Percentiles rank a stretch among this genome's conserved stretches.
These are phyloP conservation scores for Pachysandra terminalis DNA, from an alignment of 164 flowering plant genomes.

Conservation along the genomic window DNA sequence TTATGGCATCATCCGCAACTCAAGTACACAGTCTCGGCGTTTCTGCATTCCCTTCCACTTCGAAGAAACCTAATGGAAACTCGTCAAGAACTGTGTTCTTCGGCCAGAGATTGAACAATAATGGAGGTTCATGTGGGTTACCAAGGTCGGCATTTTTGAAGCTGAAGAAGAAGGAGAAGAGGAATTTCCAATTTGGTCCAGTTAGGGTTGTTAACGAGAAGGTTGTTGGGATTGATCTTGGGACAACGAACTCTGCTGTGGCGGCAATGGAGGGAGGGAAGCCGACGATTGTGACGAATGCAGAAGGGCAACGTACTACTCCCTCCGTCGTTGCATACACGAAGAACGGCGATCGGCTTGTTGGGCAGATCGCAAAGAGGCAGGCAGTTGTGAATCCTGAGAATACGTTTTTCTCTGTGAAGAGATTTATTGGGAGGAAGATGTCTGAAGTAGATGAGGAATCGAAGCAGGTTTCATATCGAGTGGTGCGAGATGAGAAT, in stretches of 20 bases:
- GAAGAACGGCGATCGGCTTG: conserved; percentile 76
- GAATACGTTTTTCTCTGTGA: conserved; percentile 82
- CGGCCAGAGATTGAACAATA: conserved; percentile 23
- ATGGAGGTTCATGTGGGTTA: conserved; percentile 4
- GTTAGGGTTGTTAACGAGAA: conserved; percentile 49
- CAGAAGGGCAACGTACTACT: conserved; percentile 79
- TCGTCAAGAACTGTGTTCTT: conserved; percentile 29
- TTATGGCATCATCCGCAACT: conserved; percentile 45
- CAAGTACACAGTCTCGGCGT: conserved; percentile 42
- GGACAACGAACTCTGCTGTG: conserved; percentile 69
- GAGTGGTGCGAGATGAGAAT: conserved; percentile 26
- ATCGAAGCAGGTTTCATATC: conserved; percentile 59
- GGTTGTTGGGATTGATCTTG: conserved; percentile 66
- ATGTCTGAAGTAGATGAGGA: conserved; percentile 69
- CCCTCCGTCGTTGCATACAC: conserved; percentile 98
- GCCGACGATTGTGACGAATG: conserved; percentile 73
- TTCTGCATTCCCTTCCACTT: conserved; percentile 16
- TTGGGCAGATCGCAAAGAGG: conserved; percentile 94
- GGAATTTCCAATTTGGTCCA: conserved; percentile 21
- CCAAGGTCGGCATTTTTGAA: conserved; percentile 20
- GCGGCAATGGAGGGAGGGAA: conserved; percentile 80
- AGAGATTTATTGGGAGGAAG: conserved; percentile 78
- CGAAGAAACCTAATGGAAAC: conserved; percentile 4
- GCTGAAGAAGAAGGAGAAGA: conserved; percentile 6
- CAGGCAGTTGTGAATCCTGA: conserved; percentile 93